Percentiles rank a stretch among this genome's conserved stretches.
Conservation (phyloP, 306 rosid species). For the Quercus mongolica region DNA sequence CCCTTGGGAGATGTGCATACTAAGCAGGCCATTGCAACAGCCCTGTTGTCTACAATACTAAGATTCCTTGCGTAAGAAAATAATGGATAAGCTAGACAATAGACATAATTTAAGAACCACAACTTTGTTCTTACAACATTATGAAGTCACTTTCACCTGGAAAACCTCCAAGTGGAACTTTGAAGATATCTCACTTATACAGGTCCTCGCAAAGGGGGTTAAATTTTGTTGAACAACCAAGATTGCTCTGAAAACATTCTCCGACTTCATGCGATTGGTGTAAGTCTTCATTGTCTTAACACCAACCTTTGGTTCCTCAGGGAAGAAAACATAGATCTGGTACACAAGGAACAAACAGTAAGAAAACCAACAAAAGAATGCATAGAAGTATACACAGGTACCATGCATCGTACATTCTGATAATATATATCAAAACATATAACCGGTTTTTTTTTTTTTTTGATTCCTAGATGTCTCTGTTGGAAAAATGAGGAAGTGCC, state of each 20-base stretch:
- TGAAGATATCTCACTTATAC: slow-evolving; percentile 41
- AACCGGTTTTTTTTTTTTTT: too few relatives aligned
- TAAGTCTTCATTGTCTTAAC: slow-evolving; percentile 51
- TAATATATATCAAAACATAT: background rate
- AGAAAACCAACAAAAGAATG: background rate
- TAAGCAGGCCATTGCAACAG: background rate
- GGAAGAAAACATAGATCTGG: slow-evolving; percentile 78
- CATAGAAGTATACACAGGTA: background rate
- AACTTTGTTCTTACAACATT: background rate
- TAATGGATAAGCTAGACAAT: background rate
- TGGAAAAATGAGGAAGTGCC: too few relatives aligned
- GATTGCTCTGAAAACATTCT: slow-evolving; percentile 61
- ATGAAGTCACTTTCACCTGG: slow-evolving; percentile 44
- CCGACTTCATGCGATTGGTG: slow-evolving; percentile 59
- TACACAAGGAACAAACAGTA: slow-evolving; percentile 12
- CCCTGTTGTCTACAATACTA: background rate
- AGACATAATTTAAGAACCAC: background rate
- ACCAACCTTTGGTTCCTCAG: slow-evolving; percentile 62
- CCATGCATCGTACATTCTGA: background rate
- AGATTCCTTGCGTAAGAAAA: background rate
- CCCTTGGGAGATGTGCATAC: background rate
- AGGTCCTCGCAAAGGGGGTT: slow-evolving; percentile 47
- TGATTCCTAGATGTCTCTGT: too few relatives aligned
- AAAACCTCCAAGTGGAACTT: slow-evolving; percentile 71
- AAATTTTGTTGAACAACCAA: slow-evolving; percentile 58